Evolutionary conservation across 768 basidiomycete species (phyloP), one percentile per base, ranked within the genome.

Genomic region (Auriscalpium orientale): DNA sequence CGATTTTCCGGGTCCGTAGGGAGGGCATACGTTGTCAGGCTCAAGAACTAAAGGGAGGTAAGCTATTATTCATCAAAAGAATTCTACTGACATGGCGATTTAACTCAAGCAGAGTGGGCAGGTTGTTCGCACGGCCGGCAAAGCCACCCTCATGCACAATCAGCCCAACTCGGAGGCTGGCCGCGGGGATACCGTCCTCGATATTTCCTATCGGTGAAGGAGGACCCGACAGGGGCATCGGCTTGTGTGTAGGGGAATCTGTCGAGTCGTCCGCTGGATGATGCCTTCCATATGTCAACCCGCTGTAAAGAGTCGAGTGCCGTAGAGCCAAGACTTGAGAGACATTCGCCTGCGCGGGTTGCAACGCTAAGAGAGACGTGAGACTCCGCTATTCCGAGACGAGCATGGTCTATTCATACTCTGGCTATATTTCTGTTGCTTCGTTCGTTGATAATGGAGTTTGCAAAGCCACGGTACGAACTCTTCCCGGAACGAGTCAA

Each of bases 381-480:
- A 52, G 44, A 36, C 22, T 36, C 50, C 36, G 53, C 21, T 37
- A 21, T 22, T 5, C 16, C 6, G 40, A 49, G 40, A 57, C 36
- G 20, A 54, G 46, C 18, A 50, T 46, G 51, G 22, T n/a, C n/a
- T 49, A 62, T 20, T 57, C 69, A 57, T 65, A 87, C 88, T 70
- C 58, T 72, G 69, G 35, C 74, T 79, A 59, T 88, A 89, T 70
- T 83, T 86, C 48, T 68, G 70, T 60, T 75, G 74, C 62, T 82
- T 84, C 15, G 76, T 74, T 10, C 74, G 72, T 56, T 84, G 85
- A 67, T 92, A 92, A 58, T 90, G 89, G 7, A 89, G 73, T 66
- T 91, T 93, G 72, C 91, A 89, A 54, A 97, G 66, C 91, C 93
- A 97, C 0, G 95, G 95, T 11, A 98, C 67, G 64, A 97, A 90